Base-by-base conservation (phyloP, 208 protist species). In the Porcisia hertigi region DNA sequence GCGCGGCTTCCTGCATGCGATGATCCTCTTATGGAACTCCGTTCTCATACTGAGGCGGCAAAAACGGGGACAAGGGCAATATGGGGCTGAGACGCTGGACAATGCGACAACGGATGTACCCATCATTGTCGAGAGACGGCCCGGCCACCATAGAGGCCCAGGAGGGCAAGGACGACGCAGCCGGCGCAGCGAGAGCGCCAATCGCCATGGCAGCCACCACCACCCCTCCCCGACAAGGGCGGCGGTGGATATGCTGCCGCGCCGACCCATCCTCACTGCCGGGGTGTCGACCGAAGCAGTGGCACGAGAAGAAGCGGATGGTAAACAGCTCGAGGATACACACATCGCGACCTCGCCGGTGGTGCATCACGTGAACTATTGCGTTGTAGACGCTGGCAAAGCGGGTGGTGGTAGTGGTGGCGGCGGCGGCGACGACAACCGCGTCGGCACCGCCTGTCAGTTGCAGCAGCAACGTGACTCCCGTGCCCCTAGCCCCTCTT, bases 11-110 rank as follows among this genome's bases (percentile, higher is more conserved):
- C 76, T 89, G 64, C 80, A 74, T 16, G 75, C 73, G 67, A 89
- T 89, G 85, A 79, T 89, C 57, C 18, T 76, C 58, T 45, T 86
- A 71, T 89, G 85, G 85, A 75, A 65, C 43, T 65, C 73, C 5
- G 76, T 89, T 0, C 71, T 89, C 30, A 73, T 67, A 12, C 73
- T 84, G 41, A 78, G 84, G 6, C 72, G 79, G 11, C 77, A 69
- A 39, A 23, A 49, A 47, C 23, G 4, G 45, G 23, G 30, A 25
- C 64, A 49, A 20, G 7, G 58, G 16, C 65, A 41, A 47, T 36
- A 53, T 36, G 66, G 47, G 30, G 36, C 69, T 11, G 45, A 72
- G 45, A 58, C 25, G 66, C 66, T 49, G 25, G 14, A 30, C 16
- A 6, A 6, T 30, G 34, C 11, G 5, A 45, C 18, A 9, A 53